Percentiles rank a stretch among this genome's conserved stretches.
Evolutionary conservation across 495 filamentous ascomycete genomes (phyloP).

Genomic region (Tuber microsphaerosporum): DNA sequence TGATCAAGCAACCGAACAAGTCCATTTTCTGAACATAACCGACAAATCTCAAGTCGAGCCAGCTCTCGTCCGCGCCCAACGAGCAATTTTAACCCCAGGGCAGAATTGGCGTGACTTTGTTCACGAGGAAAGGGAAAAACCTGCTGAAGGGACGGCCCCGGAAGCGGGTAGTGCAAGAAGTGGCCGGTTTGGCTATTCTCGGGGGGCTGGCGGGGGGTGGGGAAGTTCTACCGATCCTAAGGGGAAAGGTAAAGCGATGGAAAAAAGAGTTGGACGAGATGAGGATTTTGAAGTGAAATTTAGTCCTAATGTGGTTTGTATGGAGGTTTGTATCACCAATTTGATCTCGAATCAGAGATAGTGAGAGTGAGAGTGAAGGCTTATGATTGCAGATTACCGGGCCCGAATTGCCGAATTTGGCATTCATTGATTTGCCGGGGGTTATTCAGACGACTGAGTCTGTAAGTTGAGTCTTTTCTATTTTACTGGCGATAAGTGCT

Average conservation of each 20-base stretch:
- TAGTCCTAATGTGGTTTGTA: constrained; percentile 42
- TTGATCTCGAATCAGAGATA: background rate
- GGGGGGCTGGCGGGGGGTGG: constrained; percentile 4
- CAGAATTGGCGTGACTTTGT: constrained; percentile 31
- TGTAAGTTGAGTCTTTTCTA: constrained; percentile 17
- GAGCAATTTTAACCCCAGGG: constrained; percentile 38
- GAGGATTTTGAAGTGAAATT: constrained; percentile 42
- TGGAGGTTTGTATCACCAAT: constrained; percentile 31
- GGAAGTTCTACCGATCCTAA: background rate
- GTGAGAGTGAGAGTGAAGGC: background rate
- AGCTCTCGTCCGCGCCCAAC: constrained; percentile 37
- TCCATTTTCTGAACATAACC: constrained; percentile 30
- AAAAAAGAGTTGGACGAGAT: constrained; percentile 12
- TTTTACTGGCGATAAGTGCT: background rate
- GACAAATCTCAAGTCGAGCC: constrained; percentile 38
- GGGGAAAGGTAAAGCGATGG: background rate
- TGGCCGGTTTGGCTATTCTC: background rate
- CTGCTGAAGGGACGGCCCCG: background rate
- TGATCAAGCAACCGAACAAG: constrained; percentile 38
- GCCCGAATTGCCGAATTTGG: constrained; percentile 42
- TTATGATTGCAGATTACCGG: constrained; percentile 35
- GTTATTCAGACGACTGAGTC: constrained; percentile 42
- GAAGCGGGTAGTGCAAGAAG: background rate
- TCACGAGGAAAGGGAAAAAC: constrained; percentile 6
- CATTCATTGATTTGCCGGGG: constrained; percentile 43